These are phyloP conservation scores for Hypoxylon sp. DNA, from an alignment of 2,329 filamentous ascomycete species.

Conservation along the genomic window DNA sequence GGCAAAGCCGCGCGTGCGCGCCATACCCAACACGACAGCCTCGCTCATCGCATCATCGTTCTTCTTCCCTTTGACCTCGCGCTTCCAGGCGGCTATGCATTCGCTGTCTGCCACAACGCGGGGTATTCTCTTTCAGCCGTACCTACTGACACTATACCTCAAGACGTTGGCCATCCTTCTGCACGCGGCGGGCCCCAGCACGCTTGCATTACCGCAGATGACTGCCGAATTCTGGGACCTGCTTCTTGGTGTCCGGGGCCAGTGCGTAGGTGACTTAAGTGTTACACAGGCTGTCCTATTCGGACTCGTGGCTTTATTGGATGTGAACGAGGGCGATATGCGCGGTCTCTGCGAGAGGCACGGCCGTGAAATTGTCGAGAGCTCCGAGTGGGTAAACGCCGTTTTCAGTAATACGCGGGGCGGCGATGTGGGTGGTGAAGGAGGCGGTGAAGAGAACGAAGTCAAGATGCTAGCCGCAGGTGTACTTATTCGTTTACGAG, in stretches of 20 bases:
- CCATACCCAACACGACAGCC: constrained; percentile 82
- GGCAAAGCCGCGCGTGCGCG: constrained; percentile 60
- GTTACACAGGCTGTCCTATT: constrained; percentile 83
- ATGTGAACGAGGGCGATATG: constrained; percentile 82
- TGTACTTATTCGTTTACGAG: constrained; percentile 80
- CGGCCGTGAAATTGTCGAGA: constrained; percentile 84
- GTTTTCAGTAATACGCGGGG: constrained; percentile 76
- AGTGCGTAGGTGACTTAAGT: constrained; percentile 69
- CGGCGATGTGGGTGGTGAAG: constrained; percentile 60
- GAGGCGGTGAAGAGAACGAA: constrained; percentile 84
- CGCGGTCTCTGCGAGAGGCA: constrained; percentile 79
- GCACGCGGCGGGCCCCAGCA: constrained; percentile 85
- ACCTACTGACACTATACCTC: constrained; percentile 82
- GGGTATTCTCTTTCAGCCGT: constrained; percentile 78
- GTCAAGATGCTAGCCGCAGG: constrained; percentile 84
- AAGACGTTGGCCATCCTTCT: constrained; percentile 88
- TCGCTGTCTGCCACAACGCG: constrained; percentile 57
- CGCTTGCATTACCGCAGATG: constrained; percentile 80
- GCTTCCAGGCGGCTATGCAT: constrained; percentile 76
- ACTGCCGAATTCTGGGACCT: constrained; percentile 87
- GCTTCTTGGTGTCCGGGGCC: constrained; percentile 76
- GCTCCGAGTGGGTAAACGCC: constrained; percentile 84
- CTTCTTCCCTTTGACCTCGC: constrained; percentile 87
- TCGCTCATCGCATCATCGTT: constrained; percentile 80
- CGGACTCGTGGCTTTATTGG: constrained; percentile 81